Evolutionary conservation across 495 filamentous ascomycete species (phyloP), one percentile per base, ranked within the genome.

Genomic region (Jackrogersella minutella): DNA sequence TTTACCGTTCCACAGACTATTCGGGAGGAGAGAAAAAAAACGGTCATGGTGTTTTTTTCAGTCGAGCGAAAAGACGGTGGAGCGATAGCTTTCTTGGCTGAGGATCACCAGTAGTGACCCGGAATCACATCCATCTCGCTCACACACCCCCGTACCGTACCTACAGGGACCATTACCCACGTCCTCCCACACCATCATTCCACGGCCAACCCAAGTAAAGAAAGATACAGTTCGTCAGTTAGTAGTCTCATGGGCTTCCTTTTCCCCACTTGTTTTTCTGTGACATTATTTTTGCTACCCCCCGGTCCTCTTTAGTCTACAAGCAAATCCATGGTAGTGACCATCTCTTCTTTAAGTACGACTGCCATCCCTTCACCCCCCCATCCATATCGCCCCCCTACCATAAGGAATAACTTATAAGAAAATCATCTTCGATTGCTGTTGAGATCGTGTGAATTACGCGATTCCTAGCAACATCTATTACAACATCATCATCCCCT

Each of bases 81-180:
- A 57, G 62, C 36, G 10, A 59, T 47, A 39, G 58, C 28, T 64
- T 64, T 61, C 69, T 69, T 74, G 69, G 72, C 72, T 72, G 58
- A 70, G 72, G 72, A 71, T 74, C 66, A 67, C 72, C 55, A 57
- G n/a, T n/a, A 30, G 49, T 65, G 54, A 50, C 55, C 59, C 72
- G 70, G 72, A 74, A 68, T 61, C 47, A 50, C 64, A 66, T 72
- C 72, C 69, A 73, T 66, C 28, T 70, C 68, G 70, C 69, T 69
- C 64, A 51, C 64, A 55, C 65, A 54, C 58, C 54, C 65, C 54
- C 22, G 59, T 63, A 64, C 40, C 40, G 46, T 62, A 67, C 57
- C 34, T 52, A 61, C 37, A 68, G 58, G 62, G 44, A 68, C 47
- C 53, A 47, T 63, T n/a, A 62, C 66, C 61, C 66, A 69, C 66